Base-by-base conservation (phyloP, 2,329 filamentous ascomycete species). In the Nemania serpens region DNA sequence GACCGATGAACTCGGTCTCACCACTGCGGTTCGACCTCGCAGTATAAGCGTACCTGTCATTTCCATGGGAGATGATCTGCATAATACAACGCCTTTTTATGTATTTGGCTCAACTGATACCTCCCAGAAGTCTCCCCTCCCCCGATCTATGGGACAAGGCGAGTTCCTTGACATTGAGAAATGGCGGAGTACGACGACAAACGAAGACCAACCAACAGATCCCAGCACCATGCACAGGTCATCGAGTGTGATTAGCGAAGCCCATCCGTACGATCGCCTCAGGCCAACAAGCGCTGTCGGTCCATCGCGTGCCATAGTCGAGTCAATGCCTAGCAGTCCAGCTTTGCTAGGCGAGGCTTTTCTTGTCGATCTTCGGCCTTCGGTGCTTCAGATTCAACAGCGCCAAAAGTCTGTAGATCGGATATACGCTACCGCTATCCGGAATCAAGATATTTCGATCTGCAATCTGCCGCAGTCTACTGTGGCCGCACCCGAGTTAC, bases 21-120 rank as follows among this genome's bases (percentile, higher is more conserved):
- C 78, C 1, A 64, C 72, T 33, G 66, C 66, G 1, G 63, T 64
- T 13, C 77, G 79, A 1, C 76, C 76, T 20, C 79, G 82, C 59
- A 84, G 83, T 64, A 76, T 78, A 47, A 85, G 80, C 61, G 68
- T 84, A 41, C 82, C 83, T 0, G 64, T 79, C n/a, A 80, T 79
- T 59, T 77, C 76, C 6, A 76, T 77, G 37, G 69, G 74, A 2
- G 80, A 81, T 53, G 76, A 76, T 18, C 74, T 78, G 39, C 76
- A 78, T 12, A 78, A 81, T 29, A 71, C 75, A 1, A 76, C 79
- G 1, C 80, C 80, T 1, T 83, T 82, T 62, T 80, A 79, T 62
- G 75, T 82, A 33, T 82, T 83, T 64, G 81, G 80, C 1, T 73
- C 75, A 29, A 55, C 51, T 9, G 57, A 59, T n/a, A 55, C 36